Evolutionary conservation across 2,329 filamentous ascomycete species (phyloP).

Genomic region (Aspergillus texensis): DNA sequence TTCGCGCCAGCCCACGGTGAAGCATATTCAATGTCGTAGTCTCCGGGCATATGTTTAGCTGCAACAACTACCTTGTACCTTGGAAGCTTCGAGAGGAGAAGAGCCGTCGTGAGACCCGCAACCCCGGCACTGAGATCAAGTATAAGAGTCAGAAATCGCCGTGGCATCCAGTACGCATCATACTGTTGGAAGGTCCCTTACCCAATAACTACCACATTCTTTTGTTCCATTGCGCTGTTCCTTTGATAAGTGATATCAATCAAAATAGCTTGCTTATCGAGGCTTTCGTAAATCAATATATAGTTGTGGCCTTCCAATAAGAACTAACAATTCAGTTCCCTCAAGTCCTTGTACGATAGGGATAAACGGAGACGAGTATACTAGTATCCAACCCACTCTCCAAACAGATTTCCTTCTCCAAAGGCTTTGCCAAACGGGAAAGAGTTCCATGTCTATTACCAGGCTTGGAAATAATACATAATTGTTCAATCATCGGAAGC

Average conservation of each 20-base stretch:
- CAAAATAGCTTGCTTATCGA: neutral
- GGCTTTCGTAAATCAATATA: neutral
- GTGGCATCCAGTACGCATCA: neutral
- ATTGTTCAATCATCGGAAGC: neutral
- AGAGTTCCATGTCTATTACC: neutral
- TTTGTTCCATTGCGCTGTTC: neutral
- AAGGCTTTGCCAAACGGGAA: neutral
- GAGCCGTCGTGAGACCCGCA: slow-evolving; percentile 54
- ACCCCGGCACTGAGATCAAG: slow-evolving; percentile 59
- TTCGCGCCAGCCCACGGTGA: slow-evolving; percentile 88
- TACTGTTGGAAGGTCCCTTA: neutral
- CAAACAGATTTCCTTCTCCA: neutral
- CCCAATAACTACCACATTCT: neutral
- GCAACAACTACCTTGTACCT: slow-evolving; percentile 65
- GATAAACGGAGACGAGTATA: neutral
- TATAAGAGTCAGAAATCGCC: neutral
- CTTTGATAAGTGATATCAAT: neutral
- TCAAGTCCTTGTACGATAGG: no score
- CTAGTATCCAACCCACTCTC: neutral
- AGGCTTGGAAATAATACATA: neutral
- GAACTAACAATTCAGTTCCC: neutral
- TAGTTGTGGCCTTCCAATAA: neutral
- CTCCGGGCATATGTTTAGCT: slow-evolving; percentile 86
- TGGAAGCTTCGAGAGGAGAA: slow-evolving; percentile 48
- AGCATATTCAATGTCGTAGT: slow-evolving; percentile 85